Evolutionary conservation across 495 filamentous ascomycete species (phyloP), one percentile per base, ranked within the genome.

Genomic region (Penicillium macrosclerotiorum): DNA sequence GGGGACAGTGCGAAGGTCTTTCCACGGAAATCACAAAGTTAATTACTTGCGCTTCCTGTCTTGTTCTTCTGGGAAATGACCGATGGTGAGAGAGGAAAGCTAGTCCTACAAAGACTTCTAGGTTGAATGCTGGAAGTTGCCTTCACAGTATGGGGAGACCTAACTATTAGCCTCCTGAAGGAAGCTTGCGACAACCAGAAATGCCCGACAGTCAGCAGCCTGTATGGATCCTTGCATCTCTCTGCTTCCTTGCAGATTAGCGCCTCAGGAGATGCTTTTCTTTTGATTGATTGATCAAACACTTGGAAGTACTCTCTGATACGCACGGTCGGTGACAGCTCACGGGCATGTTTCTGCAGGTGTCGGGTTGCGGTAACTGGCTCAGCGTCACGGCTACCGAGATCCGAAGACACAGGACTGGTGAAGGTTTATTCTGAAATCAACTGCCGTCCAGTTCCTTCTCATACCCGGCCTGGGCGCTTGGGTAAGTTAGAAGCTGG

Each of bases 271-370:
- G 14, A 44, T 27, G 27, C 40, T 20, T 32, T 26, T 23, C 22
- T 20, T 23, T 25, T 25, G 19, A 53, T 42, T 54, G 54, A 57
- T 37, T 27, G 12, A 41, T 57, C 54, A 39, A 35, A 49, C 33
- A 17, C 37, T 40, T 36, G n/a, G 31, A 39, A 18, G 26, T 25
- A 22, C 17, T 25, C 31, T 24, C 32, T 7, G 5, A 26, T n/a
- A 47, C 27, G 41, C 55, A 52, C 47, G 39, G 52, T 42, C 37
- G 47, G 49, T 56, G 56, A 53, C 47, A 46, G 47, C 55, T 48
- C 48, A 48, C 40, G 34, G 13, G 16, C 27, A 29, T 9, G 42
- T 13, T 32, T 34, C 41, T 53, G 56, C 56, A 51, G 12, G 22
- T 44, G 37, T 46, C 42, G 26, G 27, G 27, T 47, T 50, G 25